Base-by-base conservation (phyloP, 495 filamentous ascomycete species). In the Neurospora hispaniola region DNA sequence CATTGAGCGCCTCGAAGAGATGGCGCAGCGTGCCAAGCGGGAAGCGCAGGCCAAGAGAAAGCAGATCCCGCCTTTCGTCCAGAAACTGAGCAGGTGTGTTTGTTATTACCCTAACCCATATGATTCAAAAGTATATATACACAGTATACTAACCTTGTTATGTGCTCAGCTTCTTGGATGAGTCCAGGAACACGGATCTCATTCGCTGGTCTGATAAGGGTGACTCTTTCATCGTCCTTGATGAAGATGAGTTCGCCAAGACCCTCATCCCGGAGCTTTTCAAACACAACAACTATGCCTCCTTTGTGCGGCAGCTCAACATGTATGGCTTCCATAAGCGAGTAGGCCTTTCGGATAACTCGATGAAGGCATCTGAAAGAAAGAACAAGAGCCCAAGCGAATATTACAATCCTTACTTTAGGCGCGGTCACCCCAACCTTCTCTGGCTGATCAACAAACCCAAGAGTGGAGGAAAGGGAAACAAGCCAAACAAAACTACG, bases 241-340 rank as follows among this genome's bases (percentile, higher is more conserved):
- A 99, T 78, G 96, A 99, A 81, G 96, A 99, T 79, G 96, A 98
- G 80, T 99, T 99, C 81, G 96, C 96, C n/a, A 94, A 93, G 80
- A 97, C 91, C 0, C 81, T 99, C 73, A 98, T 99, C 69, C 96
- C 96, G 3, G 96, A 98, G 78, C 86, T 98, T 9, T 99, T 98
- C 88, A 99, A 99, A 79, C 96, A 98, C 82, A 98, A 97, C 81
- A 99, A 98, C 81, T 99, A 98, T 80, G 94, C 96, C 8, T 98
- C 96, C 2, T 99, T 99, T 77, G 96, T 99, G 38, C 92, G 96
- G 11, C 96, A 99, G 79, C 86, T 99, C 74, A 99, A 99, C 78
- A 98, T 99, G 96, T 99, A 99, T 80, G 96, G 96, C 9, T 99
- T 99, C 79, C 96, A 99, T 81, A 99, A 99, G 84, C 93, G 95